Base-by-base conservation (phyloP, 2,329 filamentous ascomycete species). In the Lachnellula subtilissima region DNA sequence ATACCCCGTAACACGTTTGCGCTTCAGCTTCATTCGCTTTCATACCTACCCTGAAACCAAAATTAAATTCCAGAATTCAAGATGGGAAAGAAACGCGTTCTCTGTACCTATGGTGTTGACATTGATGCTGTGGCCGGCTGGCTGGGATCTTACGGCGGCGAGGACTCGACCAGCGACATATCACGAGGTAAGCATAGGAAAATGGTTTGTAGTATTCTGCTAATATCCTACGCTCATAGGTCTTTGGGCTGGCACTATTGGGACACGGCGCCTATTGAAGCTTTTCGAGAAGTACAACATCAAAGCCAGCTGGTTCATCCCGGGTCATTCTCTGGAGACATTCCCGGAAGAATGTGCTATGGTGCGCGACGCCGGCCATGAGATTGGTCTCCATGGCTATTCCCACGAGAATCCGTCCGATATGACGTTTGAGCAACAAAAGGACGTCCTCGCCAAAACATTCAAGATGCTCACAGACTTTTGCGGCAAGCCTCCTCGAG, bases 101-200 rank as follows among this genome's bases (percentile, higher is more conserved):
- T 82, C 39, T 76, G 79, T 45, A 73, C 80, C 62, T 89, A 88
- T 64, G 85, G 86, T 2, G 84, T 90, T 23, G 87, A 91, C 59
- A 85, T 91, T 25, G 87, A 91, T 61, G 87, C 86, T n/a, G 85
- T 90, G 1, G 82, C 86, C 1, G 86, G 87, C 8, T 91, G 87
- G 88, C 75, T 91, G 0, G 87, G 87, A 0, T 87, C 83, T 0
- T 91, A 91, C 64, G 85, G 85, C 15, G 86, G 88, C 39, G 81
- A 90, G 69, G 87, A 91, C 67, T 86, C 81, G 7, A 83, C 81
- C 1, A 87, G 79, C 65, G 87, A 91, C 63, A 89, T 91, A 60
- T 86, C 82, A 66, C 77, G 87, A 76, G 86, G 85, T 82, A 64
- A 40, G 22, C 3, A 40, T 17, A 15, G 8, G 15, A 22, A 19